Percentiles rank a stretch among this genome's conserved stretches.
Conservation (phyloP, 352 stramenopile genomes). For the Phytophthora multivora region DNA sequence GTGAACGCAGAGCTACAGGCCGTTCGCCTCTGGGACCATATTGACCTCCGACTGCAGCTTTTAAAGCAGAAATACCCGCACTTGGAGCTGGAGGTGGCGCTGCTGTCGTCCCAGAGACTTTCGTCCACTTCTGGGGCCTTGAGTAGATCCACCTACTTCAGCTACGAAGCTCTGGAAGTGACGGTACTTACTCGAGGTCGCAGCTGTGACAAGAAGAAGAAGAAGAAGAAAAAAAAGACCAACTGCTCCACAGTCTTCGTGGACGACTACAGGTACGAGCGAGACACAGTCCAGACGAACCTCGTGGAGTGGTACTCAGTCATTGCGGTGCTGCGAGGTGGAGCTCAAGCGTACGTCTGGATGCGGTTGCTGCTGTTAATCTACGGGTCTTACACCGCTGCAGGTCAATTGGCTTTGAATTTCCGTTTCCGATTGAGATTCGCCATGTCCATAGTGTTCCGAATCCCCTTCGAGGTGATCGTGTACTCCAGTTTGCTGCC, state of each 20-base stretch:
- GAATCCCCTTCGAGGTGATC: constrained; percentile 57
- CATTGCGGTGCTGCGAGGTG: constrained; percentile 36
- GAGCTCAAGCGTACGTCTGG: constrained; percentile 54
- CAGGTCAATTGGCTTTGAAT: neutral
- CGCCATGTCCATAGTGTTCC: constrained; percentile 29
- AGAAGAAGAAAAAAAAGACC: too few relatives aligned
- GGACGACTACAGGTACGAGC: constrained; percentile 66
- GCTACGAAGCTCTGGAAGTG: constrained; percentile 33
- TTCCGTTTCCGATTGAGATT: constrained; percentile 1
- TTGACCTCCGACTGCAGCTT: constrained; percentile 26
- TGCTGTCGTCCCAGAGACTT: constrained; percentile 29
- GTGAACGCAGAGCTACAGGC: constrained; percentile 2
- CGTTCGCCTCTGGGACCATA: constrained; percentile 38
- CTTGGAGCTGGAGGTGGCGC: constrained; percentile 30
- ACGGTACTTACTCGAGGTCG: constrained; percentile 38
- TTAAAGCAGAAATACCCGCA: constrained; percentile 36
- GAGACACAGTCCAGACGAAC: constrained; percentile 40
- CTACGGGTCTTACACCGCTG: constrained; percentile 9
- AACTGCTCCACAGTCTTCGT: constrained; percentile 41
- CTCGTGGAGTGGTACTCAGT: constrained; percentile 37
- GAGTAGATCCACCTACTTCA: constrained; percentile 9
- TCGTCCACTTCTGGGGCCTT: constrained; percentile 11
- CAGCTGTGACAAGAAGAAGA: constrained; percentile 9
- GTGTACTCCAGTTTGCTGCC: constrained; percentile 58
- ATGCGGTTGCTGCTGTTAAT: constrained; percentile 35